These are phyloP conservation scores for Candida montana DNA, from an alignment of 805 yeast species.

Conservation along the genomic window DNA sequence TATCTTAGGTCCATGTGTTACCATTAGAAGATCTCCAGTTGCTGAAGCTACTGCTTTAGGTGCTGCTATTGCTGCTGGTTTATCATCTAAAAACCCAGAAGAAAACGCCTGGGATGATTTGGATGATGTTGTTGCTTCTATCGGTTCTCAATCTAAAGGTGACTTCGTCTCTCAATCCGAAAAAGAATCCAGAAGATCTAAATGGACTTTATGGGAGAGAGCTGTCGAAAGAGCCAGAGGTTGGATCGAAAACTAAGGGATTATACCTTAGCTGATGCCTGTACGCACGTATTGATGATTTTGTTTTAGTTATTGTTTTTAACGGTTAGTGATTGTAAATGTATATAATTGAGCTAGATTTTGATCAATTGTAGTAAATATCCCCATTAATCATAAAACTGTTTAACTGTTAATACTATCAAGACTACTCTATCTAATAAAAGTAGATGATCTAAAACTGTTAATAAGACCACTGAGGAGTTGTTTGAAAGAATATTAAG, in stretches of 20 bases:
- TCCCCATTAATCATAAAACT: no score
- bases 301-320: neutral
- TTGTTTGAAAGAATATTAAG: no score
- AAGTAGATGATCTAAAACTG: no score
- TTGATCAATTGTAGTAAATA: neutral
- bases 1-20: conserved; percentile 80
- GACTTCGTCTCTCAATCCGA: conserved; percentile 38
- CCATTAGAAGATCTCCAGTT: conserved; percentile 73
- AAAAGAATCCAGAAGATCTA: conserved; percentile 54
- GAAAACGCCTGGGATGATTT: conserved; percentile 71
- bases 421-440: no score
- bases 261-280: neutral
- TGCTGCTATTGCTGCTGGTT: conserved; percentile 93
- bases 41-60: conserved; percentile 94
- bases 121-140: conserved; percentile 52
- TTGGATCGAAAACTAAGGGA: conserved; percentile 50
- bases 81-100: conserved; percentile 43
- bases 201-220: conserved; percentile 76
- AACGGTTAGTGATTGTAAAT: neutral
- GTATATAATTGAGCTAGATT: conserved; percentile 1
- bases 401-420: no score
- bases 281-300: conserved; percentile 1
- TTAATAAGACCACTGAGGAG: no score
- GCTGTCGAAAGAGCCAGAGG: conserved; percentile 79
- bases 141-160: conserved; percentile 31